A percentile compares a stretch with the other conserved stretches of the same genome.
Conservation (phyloP, 106 monocot species). For the Apostasia shenzhenica region DNA sequence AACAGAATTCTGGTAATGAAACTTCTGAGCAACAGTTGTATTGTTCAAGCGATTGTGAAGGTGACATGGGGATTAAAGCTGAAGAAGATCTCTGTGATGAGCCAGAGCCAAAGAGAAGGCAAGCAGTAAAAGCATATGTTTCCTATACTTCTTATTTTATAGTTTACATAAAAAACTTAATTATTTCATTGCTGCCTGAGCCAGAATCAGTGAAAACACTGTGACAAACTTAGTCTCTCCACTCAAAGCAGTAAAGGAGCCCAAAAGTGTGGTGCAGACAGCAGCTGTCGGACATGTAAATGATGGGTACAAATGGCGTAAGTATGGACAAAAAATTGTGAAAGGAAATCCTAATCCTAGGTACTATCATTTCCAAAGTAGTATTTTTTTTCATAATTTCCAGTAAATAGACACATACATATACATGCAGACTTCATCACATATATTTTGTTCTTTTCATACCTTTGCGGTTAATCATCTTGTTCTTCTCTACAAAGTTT, state of each 20-base stretch:
- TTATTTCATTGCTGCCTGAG: background rate
- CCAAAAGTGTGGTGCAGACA: slow-evolving; percentile 63
- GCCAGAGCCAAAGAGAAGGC: slow-evolving; percentile 72
- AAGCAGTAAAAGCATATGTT: slow-evolving; percentile 8
- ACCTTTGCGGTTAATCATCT: too few species aligned
- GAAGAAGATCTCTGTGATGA: slow-evolving; percentile 38
- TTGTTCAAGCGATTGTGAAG: slow-evolving; percentile 95
- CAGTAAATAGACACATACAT: background rate
- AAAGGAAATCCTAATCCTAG: slow-evolving; percentile 96
- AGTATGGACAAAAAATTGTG: slow-evolving; percentile 94
- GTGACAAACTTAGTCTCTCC: slow-evolving; percentile 25
- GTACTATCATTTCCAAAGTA: slow-evolving; percentile 20
- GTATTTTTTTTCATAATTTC: background rate
- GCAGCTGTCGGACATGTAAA: slow-evolving; percentile 29
- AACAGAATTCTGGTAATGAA: slow-evolving; percentile 20
- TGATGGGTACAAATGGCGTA: slow-evolving; percentile 98
- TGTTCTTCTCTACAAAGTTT: too few species aligned
- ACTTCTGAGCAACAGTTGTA: slow-evolving; percentile 25
- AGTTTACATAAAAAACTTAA: background rate
- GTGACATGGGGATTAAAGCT: slow-evolving; percentile 41
- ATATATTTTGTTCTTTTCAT: too few species aligned
- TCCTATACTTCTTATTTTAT: background rate
- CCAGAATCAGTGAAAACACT: slow-evolving; percentile 40
- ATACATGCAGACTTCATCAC: too few species aligned
- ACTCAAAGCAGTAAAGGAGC: slow-evolving; percentile 56